Evolutionary conservation across 2,329 filamentous ascomycete species (phyloP), one percentile per base, ranked within the genome.

Genomic region (Colletotrichum spaethianum): DNA sequence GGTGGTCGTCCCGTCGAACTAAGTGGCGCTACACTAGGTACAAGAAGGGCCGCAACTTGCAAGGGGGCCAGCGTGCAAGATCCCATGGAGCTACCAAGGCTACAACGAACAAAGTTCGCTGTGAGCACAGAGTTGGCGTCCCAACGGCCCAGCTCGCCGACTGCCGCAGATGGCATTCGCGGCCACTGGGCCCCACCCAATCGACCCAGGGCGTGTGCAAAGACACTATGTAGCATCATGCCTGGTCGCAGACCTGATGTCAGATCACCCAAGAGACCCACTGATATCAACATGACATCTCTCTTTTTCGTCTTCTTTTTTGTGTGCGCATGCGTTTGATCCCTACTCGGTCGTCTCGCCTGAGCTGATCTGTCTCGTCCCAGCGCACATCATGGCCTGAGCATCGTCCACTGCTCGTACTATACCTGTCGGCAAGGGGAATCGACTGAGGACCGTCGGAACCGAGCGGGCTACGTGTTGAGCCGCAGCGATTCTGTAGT

Each of bases 281-380:
- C 69, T 69, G 69, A 69, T 72, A 72, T 72, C 65, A 72, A 69
- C 59, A 63, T 63, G 69, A 63, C 69, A 69, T 69, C 59, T 53
- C 59, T 57, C 57, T 62, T 44, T 66, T 57, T 56, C 26, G 50
- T 18, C 1, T 44, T 60, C 50, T 56, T 23, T 50, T 14, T n/a
- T 50, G 23, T 23, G 4, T n/a, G 18, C n/a, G 28, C 20, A 36
- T 55, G 5, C n/a, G 28, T 55, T n/a, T 14, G 5, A 12, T 55
- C 18, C 26, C 28, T 68, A 46, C 57, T 42, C 64, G 40, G 42
- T 53, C 68, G 63, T 52, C 40, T 50, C 56, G 48, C 55, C 55
- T 67, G 40, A 44, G 40, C 57, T 61, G 42, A 40, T 63, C 36
- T 61, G 48, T 53, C 59, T 72, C 44, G 52, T 36, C 52, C 42